Percentiles rank a stretch among this genome's conserved stretches.
These are phyloP conservation scores for Melampsora americana DNA, from an alignment of 1,284 basidiomycete species.

Conservation along the genomic window DNA sequence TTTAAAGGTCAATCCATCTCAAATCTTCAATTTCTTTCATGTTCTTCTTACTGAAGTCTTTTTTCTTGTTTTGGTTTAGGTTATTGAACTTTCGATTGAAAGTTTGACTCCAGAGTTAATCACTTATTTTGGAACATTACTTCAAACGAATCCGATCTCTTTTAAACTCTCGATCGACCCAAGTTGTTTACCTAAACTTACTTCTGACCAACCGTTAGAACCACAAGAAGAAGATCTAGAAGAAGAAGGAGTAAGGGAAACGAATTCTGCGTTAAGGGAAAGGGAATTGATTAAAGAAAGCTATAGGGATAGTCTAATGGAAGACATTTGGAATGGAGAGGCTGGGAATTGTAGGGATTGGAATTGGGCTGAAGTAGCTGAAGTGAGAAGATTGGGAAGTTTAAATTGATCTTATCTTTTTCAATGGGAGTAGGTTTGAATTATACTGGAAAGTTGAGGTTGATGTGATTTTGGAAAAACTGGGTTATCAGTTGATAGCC, in stretches of 20 bases:
- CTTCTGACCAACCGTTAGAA: not conserved
- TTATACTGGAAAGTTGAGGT: too few species aligned
- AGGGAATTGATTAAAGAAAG: constrained; percentile 10
- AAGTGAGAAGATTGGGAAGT: constrained; percentile 21
- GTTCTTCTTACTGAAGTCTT: not conserved
- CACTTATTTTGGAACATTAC: constrained; percentile 16
- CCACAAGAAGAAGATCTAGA: not conserved
- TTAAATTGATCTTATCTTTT: too few species aligned
- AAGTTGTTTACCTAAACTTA: constrained; percentile 5
- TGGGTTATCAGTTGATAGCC: too few species aligned
- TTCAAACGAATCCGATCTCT: not conserved
- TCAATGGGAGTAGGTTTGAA: too few species aligned
- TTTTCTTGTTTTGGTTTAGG: not conserved
- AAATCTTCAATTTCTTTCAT: not conserved
- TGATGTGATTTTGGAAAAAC: too few species aligned
- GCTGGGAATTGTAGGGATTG: constrained; percentile 7
- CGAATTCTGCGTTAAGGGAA: not conserved
- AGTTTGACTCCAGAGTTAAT: constrained; percentile 27
- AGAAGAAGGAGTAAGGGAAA: not conserved
- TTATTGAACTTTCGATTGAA: constrained; percentile 27
- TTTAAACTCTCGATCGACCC: constrained; percentile 8
- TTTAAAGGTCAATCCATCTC: not conserved
- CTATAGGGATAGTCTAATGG: constrained; percentile 5
- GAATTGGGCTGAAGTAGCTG: constrained; percentile 16
- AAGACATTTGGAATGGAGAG: not conserved